A percentile compares a stretch with the other conserved stretches of the same genome.
phyloP scores from a whole-genome alignment of 2,329 filamentous ascomycete genomes.

The Aaosphaeria pasadenensis region DNA sequence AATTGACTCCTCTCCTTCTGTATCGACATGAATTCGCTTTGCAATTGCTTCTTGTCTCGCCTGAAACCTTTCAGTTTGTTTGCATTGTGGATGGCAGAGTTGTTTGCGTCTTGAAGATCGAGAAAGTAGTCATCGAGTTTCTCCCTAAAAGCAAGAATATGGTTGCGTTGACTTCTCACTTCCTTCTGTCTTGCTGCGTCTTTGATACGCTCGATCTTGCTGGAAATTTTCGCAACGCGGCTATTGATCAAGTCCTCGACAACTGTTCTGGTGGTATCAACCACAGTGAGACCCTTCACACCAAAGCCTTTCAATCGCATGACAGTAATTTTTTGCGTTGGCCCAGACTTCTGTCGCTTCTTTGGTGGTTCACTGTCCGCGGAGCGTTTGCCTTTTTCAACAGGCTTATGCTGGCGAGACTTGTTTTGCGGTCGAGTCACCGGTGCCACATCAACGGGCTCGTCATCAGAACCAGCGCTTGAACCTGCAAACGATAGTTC shows the following conservation, averaged over 20 bases:
- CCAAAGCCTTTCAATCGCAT: conserved; percentile 32
- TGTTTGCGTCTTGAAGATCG: conserved; percentile 51
- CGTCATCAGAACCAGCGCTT: too few species aligned
- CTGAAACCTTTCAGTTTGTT: conserved; percentile 44
- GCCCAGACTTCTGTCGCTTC: conserved; percentile 23
- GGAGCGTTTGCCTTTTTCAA: too few species aligned
- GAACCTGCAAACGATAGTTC: too few species aligned
- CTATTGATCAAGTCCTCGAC: conserved; percentile 50
- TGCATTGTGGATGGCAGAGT: conserved; percentile 48
- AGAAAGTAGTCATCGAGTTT: conserved; percentile 50
- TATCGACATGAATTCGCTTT: conserved; percentile 21
- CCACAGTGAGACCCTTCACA: conserved; percentile 10
- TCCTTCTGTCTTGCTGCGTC: conserved; percentile 39
- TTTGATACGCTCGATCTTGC: conserved; percentile 34
- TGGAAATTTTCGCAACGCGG: conserved; percentile 42
- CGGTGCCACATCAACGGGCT: too few species aligned
- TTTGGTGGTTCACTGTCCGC: conserved; percentile 14
- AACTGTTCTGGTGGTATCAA: conserved; percentile 46
- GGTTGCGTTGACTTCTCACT: conserved; percentile 45
- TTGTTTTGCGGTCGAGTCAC: too few species aligned
- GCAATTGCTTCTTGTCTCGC: conserved; percentile 47
- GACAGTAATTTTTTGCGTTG: neutral
- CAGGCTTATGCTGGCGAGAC: too few species aligned
- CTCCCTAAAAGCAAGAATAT: conserved; percentile 47
- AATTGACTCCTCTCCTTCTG: conserved; percentile 41